A percentile compares a stretch with the other conserved stretches of the same genome.
These are phyloP conservation scores for Fusarium sp. DNA, from an alignment of 2,329 filamentous ascomycete species.

Conservation along the genomic window DNA sequence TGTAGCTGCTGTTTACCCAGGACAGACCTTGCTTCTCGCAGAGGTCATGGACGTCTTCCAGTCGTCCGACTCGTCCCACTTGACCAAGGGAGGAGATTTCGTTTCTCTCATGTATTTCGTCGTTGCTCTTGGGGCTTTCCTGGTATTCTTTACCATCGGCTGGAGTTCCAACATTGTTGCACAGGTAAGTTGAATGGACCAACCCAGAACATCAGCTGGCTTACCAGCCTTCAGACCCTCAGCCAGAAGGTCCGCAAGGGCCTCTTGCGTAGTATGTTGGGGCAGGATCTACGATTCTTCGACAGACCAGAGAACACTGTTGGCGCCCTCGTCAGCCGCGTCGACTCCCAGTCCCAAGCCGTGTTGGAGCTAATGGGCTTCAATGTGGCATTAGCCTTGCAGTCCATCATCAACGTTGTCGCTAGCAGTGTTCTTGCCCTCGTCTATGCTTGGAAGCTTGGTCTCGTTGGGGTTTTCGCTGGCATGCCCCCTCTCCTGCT, in stretches of 20 bases:
- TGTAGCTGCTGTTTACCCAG: slow-evolving; percentile 46
- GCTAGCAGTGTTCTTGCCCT: slow-evolving; percentile 57
- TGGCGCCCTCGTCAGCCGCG: slow-evolving; percentile 50
- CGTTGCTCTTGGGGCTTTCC: slow-evolving; percentile 56
- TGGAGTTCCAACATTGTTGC: slow-evolving; percentile 48
- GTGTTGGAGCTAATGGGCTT: slow-evolving; percentile 56
- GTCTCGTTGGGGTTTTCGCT: slow-evolving; percentile 58
- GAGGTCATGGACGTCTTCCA: slow-evolving; percentile 53
- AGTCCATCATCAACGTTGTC: slow-evolving; percentile 51
- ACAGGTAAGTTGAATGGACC: neutral
- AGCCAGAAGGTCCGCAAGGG: neutral
- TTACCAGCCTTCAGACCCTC: neutral
- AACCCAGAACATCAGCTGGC: neutral
- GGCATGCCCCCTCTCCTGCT: slow-evolving; percentile 52
- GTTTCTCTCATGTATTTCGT: slow-evolving; percentile 66
- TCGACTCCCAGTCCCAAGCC: slow-evolving; percentile 52
- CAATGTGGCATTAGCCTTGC: slow-evolving; percentile 54
- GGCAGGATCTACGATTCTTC: slow-evolving; percentile 56
- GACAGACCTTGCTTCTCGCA: slow-evolving; percentile 56
- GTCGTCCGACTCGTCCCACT: slow-evolving; percentile 24
- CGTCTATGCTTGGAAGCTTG: slow-evolving; percentile 60
- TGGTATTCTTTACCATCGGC: slow-evolving; percentile 56
- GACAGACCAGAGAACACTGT: slow-evolving; percentile 55
- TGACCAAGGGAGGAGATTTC: slow-evolving; percentile 59
- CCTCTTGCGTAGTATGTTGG: neutral